A percentile compares a stretch with the other conserved stretches of the same genome.
Evolutionary conservation across 1,284 basidiomycete species (phyloP).

Genomic region (Caloboletus firmus): DNA sequence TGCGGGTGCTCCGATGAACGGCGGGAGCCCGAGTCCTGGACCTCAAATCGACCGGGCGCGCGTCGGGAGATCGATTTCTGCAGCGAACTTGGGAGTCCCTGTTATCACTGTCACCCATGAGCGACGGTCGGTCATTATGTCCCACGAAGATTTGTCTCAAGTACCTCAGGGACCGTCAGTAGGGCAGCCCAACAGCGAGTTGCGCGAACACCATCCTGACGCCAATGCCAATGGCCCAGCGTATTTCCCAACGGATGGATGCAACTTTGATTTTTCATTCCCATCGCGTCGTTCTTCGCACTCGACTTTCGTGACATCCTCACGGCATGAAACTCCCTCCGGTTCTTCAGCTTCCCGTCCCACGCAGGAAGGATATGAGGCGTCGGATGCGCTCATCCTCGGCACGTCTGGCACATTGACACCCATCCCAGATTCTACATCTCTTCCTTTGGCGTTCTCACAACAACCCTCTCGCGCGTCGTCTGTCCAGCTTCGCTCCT

Average conservation of each 20-base stretch:
- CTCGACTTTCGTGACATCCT: background rate
- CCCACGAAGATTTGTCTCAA: background rate
- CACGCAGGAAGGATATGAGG: conserved; percentile 25
- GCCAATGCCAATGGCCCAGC: background rate
- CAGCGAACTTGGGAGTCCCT: background rate
- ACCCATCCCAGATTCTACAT: background rate
- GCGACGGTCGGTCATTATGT: background rate
- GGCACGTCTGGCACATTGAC: conserved; percentile 16
- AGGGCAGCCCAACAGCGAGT: background rate
- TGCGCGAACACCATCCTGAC: background rate
- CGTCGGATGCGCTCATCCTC: conserved; percentile 17
- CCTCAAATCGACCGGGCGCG: background rate
- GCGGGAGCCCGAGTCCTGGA: background rate
- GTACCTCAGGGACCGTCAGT: background rate
- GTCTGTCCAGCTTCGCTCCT: background rate
- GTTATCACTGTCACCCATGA: background rate
- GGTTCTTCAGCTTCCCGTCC: background rate
- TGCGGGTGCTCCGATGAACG: background rate
- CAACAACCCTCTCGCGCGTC: background rate
- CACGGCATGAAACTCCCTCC: conserved; percentile 13
- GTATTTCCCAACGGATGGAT: background rate
- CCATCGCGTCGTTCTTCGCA: background rate
- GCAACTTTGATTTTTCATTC: conserved; percentile 1
- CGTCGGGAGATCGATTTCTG: background rate
- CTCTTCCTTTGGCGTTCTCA: conserved; percentile 2